Evolutionary conservation across 1,284 basidiomycete species (phyloP).

Genomic region (Ustilago bromivora): DNA sequence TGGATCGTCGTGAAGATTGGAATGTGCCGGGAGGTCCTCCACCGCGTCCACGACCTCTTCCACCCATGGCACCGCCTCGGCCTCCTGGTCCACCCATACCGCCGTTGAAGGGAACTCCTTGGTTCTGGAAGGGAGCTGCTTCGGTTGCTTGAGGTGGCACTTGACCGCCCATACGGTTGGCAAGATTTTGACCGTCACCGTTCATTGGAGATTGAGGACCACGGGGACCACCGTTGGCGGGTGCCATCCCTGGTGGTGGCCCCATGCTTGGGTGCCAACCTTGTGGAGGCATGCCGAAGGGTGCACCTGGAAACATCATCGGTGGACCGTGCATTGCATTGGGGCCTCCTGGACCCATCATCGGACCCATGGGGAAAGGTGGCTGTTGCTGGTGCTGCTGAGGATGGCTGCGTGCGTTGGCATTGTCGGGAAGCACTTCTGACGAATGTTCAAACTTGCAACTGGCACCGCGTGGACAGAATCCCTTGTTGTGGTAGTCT

Average conservation of each 20-base stretch:
- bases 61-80: conserved; percentile 71
- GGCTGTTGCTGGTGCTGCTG: conserved; percentile 23
- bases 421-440: conserved; percentile 38
- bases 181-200: conserved; percentile 40
- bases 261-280: conserved; percentile 49
- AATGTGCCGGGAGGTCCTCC: conserved; percentile 73
- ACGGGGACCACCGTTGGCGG: conserved; percentile 17
- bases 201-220: conserved; percentile 16
- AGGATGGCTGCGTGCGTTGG: conserved; percentile 25
- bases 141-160: conserved; percentile 23
- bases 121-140: conserved; percentile 9
- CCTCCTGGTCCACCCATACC: conserved; percentile 30
- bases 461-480: conserved; percentile 86
- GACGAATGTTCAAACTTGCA: conserved; percentile 86
- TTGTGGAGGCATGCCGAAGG: conserved; percentile 48
- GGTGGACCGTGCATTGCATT: conserved; percentile 40
- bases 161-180: conserved; percentile 42
- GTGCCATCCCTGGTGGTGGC: conserved; percentile 31
- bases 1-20: conserved; percentile 65
- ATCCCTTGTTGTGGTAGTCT: conserved; percentile 73
- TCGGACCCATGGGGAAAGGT: conserved; percentile 37
- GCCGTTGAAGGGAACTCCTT: conserved; percentile 21
- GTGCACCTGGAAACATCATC: conserved; percentile 53
- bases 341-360: conserved; percentile 43
- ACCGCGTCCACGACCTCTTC: conserved; percentile 71